Evolutionary conservation across 805 yeast genomes (phyloP), one percentile per base, ranked within the genome.

Genomic region (Lachancea lanzarotensis): DNA sequence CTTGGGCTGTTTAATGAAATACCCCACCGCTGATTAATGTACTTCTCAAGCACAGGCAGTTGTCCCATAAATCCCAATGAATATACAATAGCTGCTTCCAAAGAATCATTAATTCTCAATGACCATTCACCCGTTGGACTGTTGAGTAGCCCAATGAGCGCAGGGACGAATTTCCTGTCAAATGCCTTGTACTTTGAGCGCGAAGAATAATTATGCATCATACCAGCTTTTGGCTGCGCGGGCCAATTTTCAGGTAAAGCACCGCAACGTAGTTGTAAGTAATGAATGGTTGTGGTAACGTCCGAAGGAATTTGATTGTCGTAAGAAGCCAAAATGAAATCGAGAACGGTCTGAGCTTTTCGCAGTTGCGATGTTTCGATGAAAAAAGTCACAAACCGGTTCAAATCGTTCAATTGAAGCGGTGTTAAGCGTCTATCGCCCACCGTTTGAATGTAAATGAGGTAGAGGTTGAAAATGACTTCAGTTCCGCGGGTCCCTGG

Each of bases 201-300:
- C 30, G 42, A 42, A 18, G 38, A 37, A 4, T 37, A 43, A 25
- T 42, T 40, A 15, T 15, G 15, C 6, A 26, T 19, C 17, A 43
- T 40, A 22, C 18, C 42, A 7, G 47, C 38, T 17, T 22, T 31
- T 26, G 19, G 18, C 17, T 20, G 7, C 27, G 47, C 43, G 15
- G 32, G 40, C 62, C 63, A 60, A 35, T 45, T 48, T 16, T 45
- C 45, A 16, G 52, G 45, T 37, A 53, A 38, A 3, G 62, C 57
- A 27, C 66, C 66, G 46, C 64, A 59, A n/a, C 56, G 41, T 36
- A 61, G 39, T 33, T 54, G 51, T 33, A 60, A 44, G 40, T 52
- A 55, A 31, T 55, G 52, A 1, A 46, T 36, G 10, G 57, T 46
- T 6, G 57, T 54, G 1, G 46, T 34, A 15, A 49, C 34, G 42